Conservation (phyloP, 352 stramenopile species). For the Thalassiosira exigua region DNA sequence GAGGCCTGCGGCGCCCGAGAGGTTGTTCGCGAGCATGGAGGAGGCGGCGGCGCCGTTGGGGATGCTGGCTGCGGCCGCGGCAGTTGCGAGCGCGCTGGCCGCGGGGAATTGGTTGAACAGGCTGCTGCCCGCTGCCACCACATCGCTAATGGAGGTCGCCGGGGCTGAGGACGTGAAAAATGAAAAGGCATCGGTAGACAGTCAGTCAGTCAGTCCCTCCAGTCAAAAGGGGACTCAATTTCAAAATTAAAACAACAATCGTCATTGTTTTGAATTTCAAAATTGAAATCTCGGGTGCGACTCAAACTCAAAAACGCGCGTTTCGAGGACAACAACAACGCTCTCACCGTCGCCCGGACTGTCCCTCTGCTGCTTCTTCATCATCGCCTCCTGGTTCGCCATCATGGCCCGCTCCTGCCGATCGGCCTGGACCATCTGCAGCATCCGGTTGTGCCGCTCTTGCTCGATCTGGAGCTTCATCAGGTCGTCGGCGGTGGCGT, state of each 20-base stretch:
- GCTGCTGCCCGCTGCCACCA: too few species aligned
- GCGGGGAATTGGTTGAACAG: slow-evolving; percentile 21
- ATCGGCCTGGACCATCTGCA: slow-evolving; percentile 34
- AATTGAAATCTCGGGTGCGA: too few species aligned
- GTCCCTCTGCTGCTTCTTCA: slow-evolving; percentile 33
- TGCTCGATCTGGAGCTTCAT: slow-evolving; percentile 39
- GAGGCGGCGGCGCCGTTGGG: background rate
- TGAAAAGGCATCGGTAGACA: background rate
- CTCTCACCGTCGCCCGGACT: background rate
- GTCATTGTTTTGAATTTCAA: too few species aligned
- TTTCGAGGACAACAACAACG: too few species aligned
- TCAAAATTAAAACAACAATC: too few species aligned
- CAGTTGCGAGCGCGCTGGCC: background rate
- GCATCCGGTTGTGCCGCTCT: slow-evolving; percentile 33
- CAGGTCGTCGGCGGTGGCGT: slow-evolving; percentile 17
- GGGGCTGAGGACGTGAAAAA: background rate
- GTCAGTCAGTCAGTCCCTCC: too few species aligned
- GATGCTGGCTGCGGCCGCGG: slow-evolving; percentile 1
- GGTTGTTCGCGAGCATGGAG: background rate
- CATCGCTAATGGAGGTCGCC: background rate
- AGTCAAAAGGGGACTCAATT: too few species aligned
- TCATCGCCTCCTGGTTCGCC: slow-evolving; percentile 29
- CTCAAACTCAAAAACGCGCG: too few species aligned
- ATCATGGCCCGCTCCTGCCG: slow-evolving; percentile 29
- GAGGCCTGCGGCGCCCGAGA: background rate